A percentile compares a stretch with the other conserved stretches of the same genome.
Evolutionary conservation across 2,329 filamentous ascomycete genomes (phyloP).

Genomic region (Exophiala oligosperma): DNA sequence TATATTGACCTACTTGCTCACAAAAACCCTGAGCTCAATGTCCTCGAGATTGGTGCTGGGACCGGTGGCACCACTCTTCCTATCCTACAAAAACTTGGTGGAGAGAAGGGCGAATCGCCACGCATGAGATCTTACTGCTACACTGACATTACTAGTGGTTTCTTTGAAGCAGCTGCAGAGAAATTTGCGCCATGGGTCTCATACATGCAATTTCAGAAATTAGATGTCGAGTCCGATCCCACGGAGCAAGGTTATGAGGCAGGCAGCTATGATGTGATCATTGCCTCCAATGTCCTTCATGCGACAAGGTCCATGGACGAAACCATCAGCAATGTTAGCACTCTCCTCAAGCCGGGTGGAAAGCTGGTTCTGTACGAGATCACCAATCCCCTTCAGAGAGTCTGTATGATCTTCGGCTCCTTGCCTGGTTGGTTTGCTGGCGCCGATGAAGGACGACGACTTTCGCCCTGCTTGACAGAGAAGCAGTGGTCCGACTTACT

Average conservation of each 20-base stretch:
- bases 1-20: background rate
- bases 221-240: conserved; percentile 7
- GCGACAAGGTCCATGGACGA: conserved; percentile 30
- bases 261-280: conserved; percentile 33
- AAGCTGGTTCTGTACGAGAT: conserved; percentile 33
- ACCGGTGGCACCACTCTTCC: conserved; percentile 32
- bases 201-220: conserved; percentile 6
- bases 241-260: conserved; percentile 13
- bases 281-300: conserved; percentile 35
- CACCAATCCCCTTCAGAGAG: background rate
- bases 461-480: background rate
- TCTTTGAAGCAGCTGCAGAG: conserved; percentile 10
- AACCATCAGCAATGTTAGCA: conserved; percentile 32
- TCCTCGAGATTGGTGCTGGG: conserved; percentile 34
- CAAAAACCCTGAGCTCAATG: conserved; percentile 18
- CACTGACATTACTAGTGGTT: conserved; percentile 8
- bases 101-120: background rate
- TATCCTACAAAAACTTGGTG: conserved; percentile 18
- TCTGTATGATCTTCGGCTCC: conserved; percentile 34
- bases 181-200: conserved; percentile 6
- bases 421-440: conserved; percentile 43
- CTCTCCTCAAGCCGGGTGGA: conserved; percentile 33
- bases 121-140: conserved; percentile 1
- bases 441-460: conserved; percentile 30
- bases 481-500: conserved; percentile 32